These are phyloP conservation scores for Acanthamoeba sp. DNA, from an alignment of 208 protist species.

Conservation along the genomic window DNA sequence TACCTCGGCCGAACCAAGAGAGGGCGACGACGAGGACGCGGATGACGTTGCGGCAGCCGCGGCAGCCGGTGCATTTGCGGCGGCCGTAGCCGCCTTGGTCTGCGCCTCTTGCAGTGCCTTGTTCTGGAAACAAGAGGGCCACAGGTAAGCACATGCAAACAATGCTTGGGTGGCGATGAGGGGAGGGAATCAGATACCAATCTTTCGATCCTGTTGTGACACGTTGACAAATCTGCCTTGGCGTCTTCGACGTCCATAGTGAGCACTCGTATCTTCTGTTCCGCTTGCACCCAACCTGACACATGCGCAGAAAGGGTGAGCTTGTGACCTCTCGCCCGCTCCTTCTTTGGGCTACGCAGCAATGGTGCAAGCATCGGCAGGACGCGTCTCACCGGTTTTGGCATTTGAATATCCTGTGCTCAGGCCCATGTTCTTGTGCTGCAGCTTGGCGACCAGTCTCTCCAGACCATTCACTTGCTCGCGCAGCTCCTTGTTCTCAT, in stretches of 20 bases:
- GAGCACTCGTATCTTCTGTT: conserved; percentile 1
- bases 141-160: not conserved
- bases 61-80: not conserved
- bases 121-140: not conserved
- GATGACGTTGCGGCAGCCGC: not conserved
- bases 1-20: not conserved
- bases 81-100: not conserved
- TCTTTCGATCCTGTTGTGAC: conserved; percentile 67
- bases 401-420: not conserved
- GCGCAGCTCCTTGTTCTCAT: not conserved
- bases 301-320: not conserved
- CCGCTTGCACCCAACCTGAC: conserved; percentile 49
- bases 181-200: not conserved
- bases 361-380: too few relatives aligned
- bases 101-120: conserved; percentile 52
- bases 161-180: not conserved
- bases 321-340: too few relatives aligned
- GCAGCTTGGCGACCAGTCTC: conserved; percentile 26
- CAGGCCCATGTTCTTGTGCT: conserved; percentile 26
- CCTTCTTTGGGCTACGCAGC: too few relatives aligned
- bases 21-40: not conserved
- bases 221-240: conserved; percentile 50
- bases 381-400: not conserved
- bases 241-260: conserved; percentile 16
- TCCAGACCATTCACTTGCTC: not conserved